phyloP scores from a whole-genome alignment of 495 filamentous ascomycete genomes.

The Penicillium arizonense region DNA sequence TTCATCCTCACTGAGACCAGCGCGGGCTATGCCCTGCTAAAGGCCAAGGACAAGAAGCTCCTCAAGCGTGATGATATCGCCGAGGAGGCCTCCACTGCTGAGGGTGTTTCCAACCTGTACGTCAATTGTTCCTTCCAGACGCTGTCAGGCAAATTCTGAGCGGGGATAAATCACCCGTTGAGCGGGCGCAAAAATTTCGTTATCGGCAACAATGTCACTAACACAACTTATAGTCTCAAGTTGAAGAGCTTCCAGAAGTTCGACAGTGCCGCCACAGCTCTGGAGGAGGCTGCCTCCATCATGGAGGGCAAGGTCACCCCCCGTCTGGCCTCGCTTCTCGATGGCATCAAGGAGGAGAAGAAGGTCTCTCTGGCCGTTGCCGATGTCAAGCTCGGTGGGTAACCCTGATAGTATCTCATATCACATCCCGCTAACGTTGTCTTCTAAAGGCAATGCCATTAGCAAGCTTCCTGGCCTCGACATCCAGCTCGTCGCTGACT shows the following conservation, averaged over 20 bases:
- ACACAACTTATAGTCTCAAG: conserved; percentile 64
- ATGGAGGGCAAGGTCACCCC: conserved; percentile 96
- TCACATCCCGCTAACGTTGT: conserved; percentile 6
- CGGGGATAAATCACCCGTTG: conserved; percentile 6
- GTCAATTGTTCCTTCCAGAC: conserved; percentile 29
- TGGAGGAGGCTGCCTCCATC: conserved; percentile 84
- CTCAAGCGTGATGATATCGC: conserved; percentile 79
- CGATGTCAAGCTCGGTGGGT: conserved; percentile 84
- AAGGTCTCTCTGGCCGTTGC: conserved; percentile 94
- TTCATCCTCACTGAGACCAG: conserved; percentile 89
- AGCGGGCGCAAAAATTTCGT: conserved; percentile 25
- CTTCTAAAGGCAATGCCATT: conserved; percentile 68
- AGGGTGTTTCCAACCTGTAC: conserved; percentile 85
- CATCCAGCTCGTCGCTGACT: conserved; percentile 83
- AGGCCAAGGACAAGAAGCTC: conserved; percentile 97
- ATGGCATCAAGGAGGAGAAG: conserved; percentile 95
- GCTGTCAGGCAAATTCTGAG: conserved; percentile 1
- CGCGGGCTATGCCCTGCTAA: conserved; percentile 96
- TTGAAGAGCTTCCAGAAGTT: conserved; percentile 97
- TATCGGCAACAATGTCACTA: conserved; percentile 22
- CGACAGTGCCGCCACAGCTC: conserved; percentile 78
- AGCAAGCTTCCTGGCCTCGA: conserved; percentile 85
- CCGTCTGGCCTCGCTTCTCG: conserved; percentile 74
- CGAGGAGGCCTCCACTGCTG: conserved; percentile 71
- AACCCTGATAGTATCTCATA: neutral